Evolutionary conservation across 192 early-diverging fungal genomes (phyloP), one percentile per base, ranked within the genome.

Genomic region (Spizellomyces punctatus): DNA sequence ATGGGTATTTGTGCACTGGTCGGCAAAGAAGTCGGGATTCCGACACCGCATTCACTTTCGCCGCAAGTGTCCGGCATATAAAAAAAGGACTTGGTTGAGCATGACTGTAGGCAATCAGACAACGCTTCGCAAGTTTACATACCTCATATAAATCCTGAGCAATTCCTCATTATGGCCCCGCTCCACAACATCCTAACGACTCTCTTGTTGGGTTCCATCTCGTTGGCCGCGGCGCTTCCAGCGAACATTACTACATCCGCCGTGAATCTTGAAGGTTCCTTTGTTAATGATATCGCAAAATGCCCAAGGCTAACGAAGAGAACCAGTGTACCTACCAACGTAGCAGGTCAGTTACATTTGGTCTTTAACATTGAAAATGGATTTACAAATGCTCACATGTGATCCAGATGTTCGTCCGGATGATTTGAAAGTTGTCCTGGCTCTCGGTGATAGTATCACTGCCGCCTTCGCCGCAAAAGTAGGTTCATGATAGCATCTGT

Each of bases 361-460:
- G 27, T 36, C 27, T 36, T 36, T 3, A 36, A 36, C 27, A 36
- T 36, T 0, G 27, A 3, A 36, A 36, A 2, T 36, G 27, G 0
- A 36, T 36, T 36, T 36, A 36, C 27, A 36, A 3, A 36, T 36
- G 27, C 27, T 3, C 27, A 2, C 27, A 36, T 36, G 27, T 36
- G 27, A 36, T 36, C 59, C 59, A 67, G 66, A 67, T 55, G 17
- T 67, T 8, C 66, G 66, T 9, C 46, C 50, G 2, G 66, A 67
- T 6, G 66, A 67, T 47, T 48, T 57, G 49, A 67, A 67, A 36
- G 52, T 36, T 36, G 14, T 67, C 66, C n/a, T 67, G 49, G 66
- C 50, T 8, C 27, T 67, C 8, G 66, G 66, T 14, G 66, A 67
- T 36, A 56, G 49, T 21, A 67, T 67, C 41, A 16, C 17, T 17